Conservation (phyloP, 345 rosid genomes). For the Aquilaria malaccensis region DNA sequence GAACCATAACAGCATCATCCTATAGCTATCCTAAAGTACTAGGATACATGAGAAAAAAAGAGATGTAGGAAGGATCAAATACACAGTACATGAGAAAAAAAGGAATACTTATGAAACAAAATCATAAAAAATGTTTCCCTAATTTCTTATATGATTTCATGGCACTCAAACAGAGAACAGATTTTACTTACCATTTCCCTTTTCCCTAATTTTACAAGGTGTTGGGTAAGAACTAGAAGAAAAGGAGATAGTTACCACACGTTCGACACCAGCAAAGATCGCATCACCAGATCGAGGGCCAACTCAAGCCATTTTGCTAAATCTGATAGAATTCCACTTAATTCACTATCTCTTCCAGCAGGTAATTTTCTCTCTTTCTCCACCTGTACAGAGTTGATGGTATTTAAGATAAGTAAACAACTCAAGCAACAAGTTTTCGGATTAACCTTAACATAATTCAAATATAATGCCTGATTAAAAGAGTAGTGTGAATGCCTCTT, state of each 20-base stretch:
- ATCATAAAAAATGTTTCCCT: neutral
- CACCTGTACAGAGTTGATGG: too few species aligned
- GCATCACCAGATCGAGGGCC: slow-evolving; percentile 94
- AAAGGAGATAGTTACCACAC: slow-evolving; percentile 46
- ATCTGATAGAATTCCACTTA: neutral
- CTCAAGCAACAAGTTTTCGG: too few species aligned
- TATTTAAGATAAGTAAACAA: too few species aligned
- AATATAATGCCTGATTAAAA: too few species aligned
- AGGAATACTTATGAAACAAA: neutral
- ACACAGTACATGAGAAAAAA: neutral
- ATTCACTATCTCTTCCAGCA: too few species aligned
- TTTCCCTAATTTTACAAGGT: too few species aligned
- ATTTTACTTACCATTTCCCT: too few species aligned
- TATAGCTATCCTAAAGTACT: neutral
- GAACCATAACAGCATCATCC: neutral
- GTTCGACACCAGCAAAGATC: slow-evolving; percentile 78
- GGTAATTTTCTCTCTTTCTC: too few species aligned
- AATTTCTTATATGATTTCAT: neutral
- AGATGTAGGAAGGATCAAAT: neutral
- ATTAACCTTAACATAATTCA: too few species aligned
- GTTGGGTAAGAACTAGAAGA: neutral
- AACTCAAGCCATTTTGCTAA: slow-evolving; percentile 46
- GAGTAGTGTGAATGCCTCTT: too few species aligned
- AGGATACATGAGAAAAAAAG: too few species aligned
- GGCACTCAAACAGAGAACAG: neutral